Percentiles rank a stretch among this genome's conserved stretches.
These are phyloP conservation scores for Biscutella auriculata DNA, from an alignment of 441 rosid genomes.

Conservation along the genomic window DNA sequence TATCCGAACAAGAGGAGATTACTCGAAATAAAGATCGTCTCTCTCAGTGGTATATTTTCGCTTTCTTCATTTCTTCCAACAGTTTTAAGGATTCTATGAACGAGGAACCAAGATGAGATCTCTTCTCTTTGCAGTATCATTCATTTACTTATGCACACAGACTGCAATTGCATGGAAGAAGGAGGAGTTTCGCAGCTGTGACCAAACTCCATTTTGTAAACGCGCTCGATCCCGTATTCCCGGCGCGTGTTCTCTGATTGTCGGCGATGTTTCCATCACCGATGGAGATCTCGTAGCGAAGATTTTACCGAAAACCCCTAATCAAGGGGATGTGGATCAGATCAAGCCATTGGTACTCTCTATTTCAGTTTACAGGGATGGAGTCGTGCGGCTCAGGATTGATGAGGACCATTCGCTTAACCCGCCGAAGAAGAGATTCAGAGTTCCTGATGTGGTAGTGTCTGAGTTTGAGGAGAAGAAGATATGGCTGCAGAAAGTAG, in stretches of 20 bases:
- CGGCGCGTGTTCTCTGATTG: conserved; percentile 42
- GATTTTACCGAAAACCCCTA: conserved; percentile 27
- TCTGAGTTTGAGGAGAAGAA: conserved; percentile 52
- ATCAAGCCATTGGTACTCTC: conserved; percentile 53
- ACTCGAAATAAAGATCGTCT: too few species aligned
- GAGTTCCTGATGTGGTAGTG: conserved; percentile 69
- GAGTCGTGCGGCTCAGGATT: conserved; percentile 62
- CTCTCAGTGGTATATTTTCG: neutral
- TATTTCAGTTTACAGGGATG: conserved; percentile 56
- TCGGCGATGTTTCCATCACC: conserved; percentile 41
- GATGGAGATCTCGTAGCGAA: conserved; percentile 73
- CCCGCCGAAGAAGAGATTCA: conserved; percentile 62
- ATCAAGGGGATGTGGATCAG: conserved; percentile 27
- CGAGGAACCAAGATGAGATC: conserved; percentile 26
- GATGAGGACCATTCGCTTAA: conserved; percentile 59
- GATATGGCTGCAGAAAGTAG: conserved; percentile 56
- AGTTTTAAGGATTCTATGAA: conserved; percentile 20
- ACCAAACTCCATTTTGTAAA: conserved; percentile 96
- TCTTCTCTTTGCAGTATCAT: conserved; percentile 26
- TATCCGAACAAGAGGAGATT: too few species aligned
- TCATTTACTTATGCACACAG: conserved; percentile 33
- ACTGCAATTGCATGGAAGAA: conserved; percentile 69
- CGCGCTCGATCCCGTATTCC: conserved; percentile 74
- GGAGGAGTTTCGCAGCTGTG: conserved; percentile 90
- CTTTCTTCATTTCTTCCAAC: neutral